These are phyloP conservation scores for Nakaseomyces nivariensis DNA, from an alignment of 1,139 yeast species.

Conservation along the genomic window DNA sequence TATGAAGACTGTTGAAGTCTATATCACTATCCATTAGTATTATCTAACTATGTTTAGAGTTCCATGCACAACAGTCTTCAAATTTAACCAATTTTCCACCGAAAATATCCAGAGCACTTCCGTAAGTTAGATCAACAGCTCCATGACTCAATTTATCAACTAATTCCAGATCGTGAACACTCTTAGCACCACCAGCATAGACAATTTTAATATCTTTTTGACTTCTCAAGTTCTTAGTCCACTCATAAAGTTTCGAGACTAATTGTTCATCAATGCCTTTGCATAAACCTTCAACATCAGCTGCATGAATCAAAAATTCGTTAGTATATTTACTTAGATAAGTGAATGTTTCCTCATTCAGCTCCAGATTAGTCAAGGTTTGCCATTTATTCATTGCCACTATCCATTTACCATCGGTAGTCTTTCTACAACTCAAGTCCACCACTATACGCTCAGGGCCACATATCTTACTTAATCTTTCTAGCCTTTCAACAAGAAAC, in stretches of 20 bases:
- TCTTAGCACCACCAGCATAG: constrained; percentile 94
- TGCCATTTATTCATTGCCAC: constrained; percentile 99
- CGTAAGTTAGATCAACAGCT: constrained; percentile 82
- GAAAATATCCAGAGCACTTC: constrained; percentile 87
- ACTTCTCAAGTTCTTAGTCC: constrained; percentile 42
- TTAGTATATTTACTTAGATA: constrained; percentile 56
- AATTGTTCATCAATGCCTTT: constrained; percentile 78
- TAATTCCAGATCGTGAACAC: constrained; percentile 51
- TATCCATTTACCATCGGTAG: constrained; percentile 48
- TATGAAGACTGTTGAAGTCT: no score
- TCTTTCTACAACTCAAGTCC: constrained; percentile 75
- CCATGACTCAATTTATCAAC: constrained; percentile 66
- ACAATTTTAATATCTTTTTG: constrained; percentile 57
- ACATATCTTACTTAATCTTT: constrained; percentile 19
- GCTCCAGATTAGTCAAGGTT: constrained; percentile 58
- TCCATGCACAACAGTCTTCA: constrained; percentile 68
- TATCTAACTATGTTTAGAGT: constrained; percentile 24
- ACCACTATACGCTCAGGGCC: constrained; percentile 64
- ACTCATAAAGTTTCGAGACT: constrained; percentile 60
- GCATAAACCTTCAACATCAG: constrained; percentile 95
- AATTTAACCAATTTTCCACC: constrained; percentile 79
- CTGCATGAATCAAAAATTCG: constrained; percentile 91
- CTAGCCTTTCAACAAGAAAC: constrained; percentile 48
- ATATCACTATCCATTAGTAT: not conserved
- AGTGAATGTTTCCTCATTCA: constrained; percentile 45